Evolutionary conservation across 208 protist species (phyloP).

Genomic region (Polymyxa betae): DNA sequence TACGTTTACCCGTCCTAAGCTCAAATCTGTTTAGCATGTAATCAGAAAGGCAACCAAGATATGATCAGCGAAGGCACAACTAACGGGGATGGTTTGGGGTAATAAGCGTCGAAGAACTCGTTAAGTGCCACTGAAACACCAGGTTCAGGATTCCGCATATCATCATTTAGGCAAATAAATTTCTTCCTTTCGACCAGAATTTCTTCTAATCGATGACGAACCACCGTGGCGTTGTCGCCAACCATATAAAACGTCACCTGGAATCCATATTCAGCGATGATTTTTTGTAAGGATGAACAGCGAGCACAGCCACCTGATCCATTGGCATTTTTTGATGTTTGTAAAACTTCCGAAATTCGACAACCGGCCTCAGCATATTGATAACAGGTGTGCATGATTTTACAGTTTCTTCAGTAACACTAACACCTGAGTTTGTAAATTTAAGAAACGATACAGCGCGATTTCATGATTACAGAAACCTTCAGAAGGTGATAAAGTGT

Average conservation of each 20-base stretch:
- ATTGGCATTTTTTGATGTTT: slow-evolving; percentile 17
- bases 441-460: neutral
- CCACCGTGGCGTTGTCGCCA: slow-evolving; percentile 42
- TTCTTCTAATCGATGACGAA: slow-evolving; percentile 35
- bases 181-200: slow-evolving; percentile 47
- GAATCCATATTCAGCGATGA: neutral
- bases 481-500: neutral
- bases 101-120: slow-evolving; percentile 35
- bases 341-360: neutral
- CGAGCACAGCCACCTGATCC: neutral
- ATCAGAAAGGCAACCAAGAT: neutral
- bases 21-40: neutral
- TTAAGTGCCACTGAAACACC: neutral
- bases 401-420: slow-evolving; percentile 42
- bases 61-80: neutral
- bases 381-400: neutral
- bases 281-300: neutral
- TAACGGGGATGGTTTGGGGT: slow-evolving; percentile 4
- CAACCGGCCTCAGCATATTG: neutral
- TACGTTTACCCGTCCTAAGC: neutral
- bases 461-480: neutral
- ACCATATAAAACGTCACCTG: slow-evolving; percentile 51
- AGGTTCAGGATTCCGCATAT: slow-evolving; percentile 29
- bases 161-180: slow-evolving; percentile 53
- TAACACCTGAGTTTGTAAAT: neutral